A percentile compares a stretch with the other conserved stretches of the same genome.
These are phyloP conservation scores for Myxozyma neglecta DNA, from an alignment of 805 yeast genomes.

Conservation along the genomic window DNA sequence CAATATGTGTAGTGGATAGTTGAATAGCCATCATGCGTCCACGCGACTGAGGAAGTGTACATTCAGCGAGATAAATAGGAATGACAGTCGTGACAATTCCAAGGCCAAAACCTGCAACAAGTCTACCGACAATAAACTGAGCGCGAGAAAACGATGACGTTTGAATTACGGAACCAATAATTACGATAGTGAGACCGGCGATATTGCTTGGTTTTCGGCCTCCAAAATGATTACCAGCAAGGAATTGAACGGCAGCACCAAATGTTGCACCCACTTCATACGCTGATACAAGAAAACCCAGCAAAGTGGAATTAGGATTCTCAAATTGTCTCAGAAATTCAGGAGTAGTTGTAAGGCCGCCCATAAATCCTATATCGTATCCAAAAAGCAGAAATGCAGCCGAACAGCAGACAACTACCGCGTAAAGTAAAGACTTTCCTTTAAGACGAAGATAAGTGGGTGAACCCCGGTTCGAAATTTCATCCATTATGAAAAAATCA, in stretches of 20 bases:
- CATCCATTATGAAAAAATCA: too few species aligned
- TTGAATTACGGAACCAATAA: slow-evolving; percentile 61
- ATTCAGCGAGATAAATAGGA: slow-evolving; percentile 80
- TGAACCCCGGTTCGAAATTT: too few species aligned
- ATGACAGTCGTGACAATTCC: slow-evolving; percentile 75
- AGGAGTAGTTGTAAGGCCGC: too few species aligned
- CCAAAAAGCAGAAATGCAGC: too few species aligned
- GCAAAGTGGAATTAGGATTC: slow-evolving; percentile 19
- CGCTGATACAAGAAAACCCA: slow-evolving; percentile 35
- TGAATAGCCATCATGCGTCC: slow-evolving; percentile 68
- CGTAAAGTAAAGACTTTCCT: too few species aligned
- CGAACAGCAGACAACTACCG: too few species aligned
- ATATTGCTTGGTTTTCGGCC: slow-evolving; percentile 65
- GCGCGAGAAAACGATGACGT: slow-evolving; percentile 58
- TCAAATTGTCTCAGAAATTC: too few species aligned
- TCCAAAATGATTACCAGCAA: slow-evolving; percentile 61
- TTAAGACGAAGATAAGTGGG: too few species aligned
- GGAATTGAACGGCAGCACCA: slow-evolving; percentile 65
- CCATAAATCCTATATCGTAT: too few species aligned
- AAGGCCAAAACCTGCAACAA: slow-evolving; percentile 70
- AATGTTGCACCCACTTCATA: slow-evolving; percentile 76
- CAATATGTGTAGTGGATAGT: slow-evolving; percentile 69
- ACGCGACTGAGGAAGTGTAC: slow-evolving; percentile 63
- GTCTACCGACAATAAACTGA: slow-evolving; percentile 73
- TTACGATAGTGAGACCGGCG: slow-evolving; percentile 55